Conservation (phyloP, 345 rosid genomes). For the Syzygium oleosum region DNA sequence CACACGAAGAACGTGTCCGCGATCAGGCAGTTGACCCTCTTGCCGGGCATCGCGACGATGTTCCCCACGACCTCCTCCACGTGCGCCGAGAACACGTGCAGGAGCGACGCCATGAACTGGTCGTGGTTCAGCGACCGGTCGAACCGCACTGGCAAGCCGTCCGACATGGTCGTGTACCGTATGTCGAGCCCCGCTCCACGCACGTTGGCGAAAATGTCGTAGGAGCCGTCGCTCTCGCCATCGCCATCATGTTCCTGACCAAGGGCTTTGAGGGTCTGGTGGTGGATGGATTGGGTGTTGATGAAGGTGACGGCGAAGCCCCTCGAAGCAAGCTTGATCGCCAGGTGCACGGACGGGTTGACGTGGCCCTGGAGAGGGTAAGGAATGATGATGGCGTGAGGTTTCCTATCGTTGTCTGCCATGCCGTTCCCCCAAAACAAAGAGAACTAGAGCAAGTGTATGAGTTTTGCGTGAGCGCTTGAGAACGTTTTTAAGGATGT, state of each 20-base stretch:
- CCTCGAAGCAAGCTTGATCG: conserved; percentile 31
- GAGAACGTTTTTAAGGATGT: neutral
- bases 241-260: neutral
- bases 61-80: conserved; percentile 28
- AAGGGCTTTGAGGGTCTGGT: conserved; percentile 21
- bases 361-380: conserved; percentile 40
- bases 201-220: conserved; percentile 30
- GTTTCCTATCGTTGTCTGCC: conserved; percentile 22
- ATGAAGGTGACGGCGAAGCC: conserved; percentile 49
- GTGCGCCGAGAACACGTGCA: conserved; percentile 51
- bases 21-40: conserved; percentile 36
- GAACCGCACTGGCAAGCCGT: conserved; percentile 46
- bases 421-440: neutral
- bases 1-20: conserved; percentile 61
- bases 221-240: neutral
- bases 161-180: conserved; percentile 41
- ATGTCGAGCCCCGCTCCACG: conserved; percentile 29
- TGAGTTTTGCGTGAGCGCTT: neutral
- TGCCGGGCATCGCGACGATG: conserved; percentile 8
- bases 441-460: neutral
- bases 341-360: conserved; percentile 29
- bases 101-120: conserved; percentile 40
- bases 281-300: conserved; percentile 55
- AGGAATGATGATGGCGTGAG: conserved; percentile 21
- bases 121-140: conserved; percentile 56